These are phyloP conservation scores for Calonectria pseudoreteaudii DNA, from an alignment of 2,329 filamentous ascomycete genomes.

Conservation along the genomic window DNA sequence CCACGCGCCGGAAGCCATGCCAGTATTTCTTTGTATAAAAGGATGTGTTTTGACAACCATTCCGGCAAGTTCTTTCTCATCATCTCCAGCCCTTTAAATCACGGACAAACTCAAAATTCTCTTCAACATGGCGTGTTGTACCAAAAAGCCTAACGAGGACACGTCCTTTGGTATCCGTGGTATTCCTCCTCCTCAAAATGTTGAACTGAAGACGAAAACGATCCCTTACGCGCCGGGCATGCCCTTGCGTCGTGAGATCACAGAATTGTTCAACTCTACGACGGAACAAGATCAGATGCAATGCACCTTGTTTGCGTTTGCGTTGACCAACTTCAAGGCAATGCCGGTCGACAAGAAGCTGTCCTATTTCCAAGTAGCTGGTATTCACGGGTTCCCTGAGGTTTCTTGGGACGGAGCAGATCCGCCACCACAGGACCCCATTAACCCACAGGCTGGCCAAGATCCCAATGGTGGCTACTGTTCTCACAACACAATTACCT, in stretches of 20 bases:
- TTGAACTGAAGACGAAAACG: background rate
- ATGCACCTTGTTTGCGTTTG: constrained; percentile 22
- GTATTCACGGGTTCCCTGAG: constrained; percentile 29
- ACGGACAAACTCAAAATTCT: background rate
- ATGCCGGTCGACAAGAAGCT: constrained; percentile 18
- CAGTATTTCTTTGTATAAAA: background rate
- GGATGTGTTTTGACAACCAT: background rate
- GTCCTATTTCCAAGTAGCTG: constrained; percentile 28
- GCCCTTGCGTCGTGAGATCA: constrained; percentile 7
- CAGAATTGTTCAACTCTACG: background rate
- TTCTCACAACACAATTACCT: constrained; percentile 26
- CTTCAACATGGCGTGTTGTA: background rate
- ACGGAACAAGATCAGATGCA: background rate
- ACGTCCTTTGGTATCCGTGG: background rate
- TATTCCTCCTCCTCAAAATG: background rate
- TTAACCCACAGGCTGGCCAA: background rate
- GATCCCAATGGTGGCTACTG: constrained; percentile 20
- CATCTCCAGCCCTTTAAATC: background rate
- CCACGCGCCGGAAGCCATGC: background rate
- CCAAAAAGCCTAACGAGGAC: background rate
- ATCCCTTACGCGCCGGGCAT: background rate
- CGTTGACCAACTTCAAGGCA: constrained; percentile 18
- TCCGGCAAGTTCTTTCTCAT: background rate
- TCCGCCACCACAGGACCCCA: background rate
- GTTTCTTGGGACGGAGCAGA: constrained; percentile 13